Percentiles rank a stretch among this genome's conserved stretches.
Evolutionary conservation across 352 stramenopile species (phyloP).

Genomic region (Pythium myriotylum): DNA sequence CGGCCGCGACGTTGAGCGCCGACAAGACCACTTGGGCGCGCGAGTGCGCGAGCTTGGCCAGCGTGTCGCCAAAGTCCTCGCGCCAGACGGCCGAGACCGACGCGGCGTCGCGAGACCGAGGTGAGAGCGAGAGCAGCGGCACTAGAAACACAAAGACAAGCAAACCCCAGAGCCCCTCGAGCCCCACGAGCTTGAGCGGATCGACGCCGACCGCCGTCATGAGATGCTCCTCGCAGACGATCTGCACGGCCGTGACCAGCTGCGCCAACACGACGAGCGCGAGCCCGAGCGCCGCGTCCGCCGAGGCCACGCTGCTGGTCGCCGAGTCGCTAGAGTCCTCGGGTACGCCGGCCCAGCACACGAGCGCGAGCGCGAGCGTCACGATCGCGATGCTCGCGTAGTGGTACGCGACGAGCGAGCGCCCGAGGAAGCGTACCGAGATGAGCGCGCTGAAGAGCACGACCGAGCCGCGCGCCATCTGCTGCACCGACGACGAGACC

Average conservation of each 20-base stretch:
- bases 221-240: conserved; percentile 89
- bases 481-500: conserved; percentile 88
- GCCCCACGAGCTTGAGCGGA: conserved; percentile 81
- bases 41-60: conserved; percentile 77
- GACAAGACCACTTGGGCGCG: conserved; percentile 49
- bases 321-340: background rate
- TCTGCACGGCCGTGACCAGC: conserved; percentile 82
- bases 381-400: conserved; percentile 81
- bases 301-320: conserved; percentile 8
- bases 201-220: conserved; percentile 76
- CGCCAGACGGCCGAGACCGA: conserved; percentile 54
- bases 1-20: conserved; percentile 60
- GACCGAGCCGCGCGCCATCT: conserved; percentile 90
- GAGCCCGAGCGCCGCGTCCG: conserved; percentile 68
- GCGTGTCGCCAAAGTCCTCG: conserved; percentile 78
- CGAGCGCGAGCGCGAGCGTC: conserved; percentile 58
- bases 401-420: conserved; percentile 78
- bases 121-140: conserved; percentile 63
- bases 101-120: conserved; percentile 31
- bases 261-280: conserved; percentile 78
- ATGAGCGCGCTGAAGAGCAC: conserved; percentile 91
- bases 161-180: conserved; percentile 87
- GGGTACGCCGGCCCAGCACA: conserved; percentile 58
- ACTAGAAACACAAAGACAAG: conserved; percentile 70
- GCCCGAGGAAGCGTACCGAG: conserved; percentile 79